Base-by-base conservation (phyloP, 495 filamentous ascomycete genomes). In the Xylaria acuta region DNA sequence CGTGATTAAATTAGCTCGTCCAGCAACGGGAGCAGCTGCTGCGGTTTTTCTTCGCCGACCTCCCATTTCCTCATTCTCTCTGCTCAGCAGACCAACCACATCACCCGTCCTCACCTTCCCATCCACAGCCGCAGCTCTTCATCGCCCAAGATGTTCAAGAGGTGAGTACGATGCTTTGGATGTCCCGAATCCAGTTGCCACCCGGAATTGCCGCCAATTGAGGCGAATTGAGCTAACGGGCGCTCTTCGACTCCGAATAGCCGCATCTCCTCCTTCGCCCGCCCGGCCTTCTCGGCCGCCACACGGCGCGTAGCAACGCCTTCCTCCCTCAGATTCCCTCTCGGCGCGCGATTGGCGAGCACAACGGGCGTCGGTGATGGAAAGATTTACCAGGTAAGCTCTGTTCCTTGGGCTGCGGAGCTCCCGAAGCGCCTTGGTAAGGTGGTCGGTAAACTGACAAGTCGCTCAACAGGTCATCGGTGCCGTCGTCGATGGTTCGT, bases 101-200 rank as follows among this genome's bases (percentile, higher is more conserved):
- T 79, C 80, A 81, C 79, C 82, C 79, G 75, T 80, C 81, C 78
- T 76, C 78, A 73, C 79, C 78, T 74, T 77, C 74, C 82, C 77
- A 81, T 83, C 79, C 72, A 73, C 76, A 80, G 81, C 80, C 80
- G 83, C 83, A 83, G 80, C 80, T 80, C 81, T 80, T 83, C 85
- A 86, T 86, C 85, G 77, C 79, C 86, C 89, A 93, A 84, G 86
- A 95, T 95, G 92, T 93, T 93, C 88, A 93, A 93, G 92, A 94
- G 92, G 92, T 95, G 85, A 84, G 91, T 86, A 69, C 60, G 45
- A 30, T 41, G 38, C n/a, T 2, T 12, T 60, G n/a, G 22, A 64
- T 62, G 54, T 41, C 30, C 70, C 66, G 22, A 56, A 69, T 53
- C 60, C 20, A 64, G 60, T 72, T 75, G 58, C 64, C 30, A 30